Evolutionary conservation across 257 asterid species (phyloP), one percentile per base, ranked within the genome.

Genomic region (Salvia miltiorrhiza): DNA sequence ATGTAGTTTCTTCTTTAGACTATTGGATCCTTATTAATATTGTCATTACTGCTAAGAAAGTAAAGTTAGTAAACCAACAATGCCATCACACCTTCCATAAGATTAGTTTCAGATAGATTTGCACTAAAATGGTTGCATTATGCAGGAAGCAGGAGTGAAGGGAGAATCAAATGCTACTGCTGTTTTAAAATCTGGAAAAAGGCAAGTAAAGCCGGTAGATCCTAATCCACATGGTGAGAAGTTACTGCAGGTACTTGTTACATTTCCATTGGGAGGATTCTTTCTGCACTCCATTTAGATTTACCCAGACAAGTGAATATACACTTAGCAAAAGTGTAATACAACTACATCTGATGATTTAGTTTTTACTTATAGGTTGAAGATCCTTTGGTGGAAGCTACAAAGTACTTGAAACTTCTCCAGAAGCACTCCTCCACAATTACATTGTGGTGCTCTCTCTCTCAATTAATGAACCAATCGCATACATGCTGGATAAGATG

Each of bases 21-120:
- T 41, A n/a, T n/a, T n/a, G n/a, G n/a, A n/a, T n/a, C n/a, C n/a
- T n/a, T n/a, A n/a, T n/a, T n/a, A n/a, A n/a, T n/a, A n/a, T n/a
- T n/a, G n/a, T n/a, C n/a, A n/a, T n/a, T n/a, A n/a, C n/a, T n/a
- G 97, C 99, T 71, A 94, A 94, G 83, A 91, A 91, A 78, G 97
- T 91, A n/a, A n/a, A n/a, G n/a, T n/a, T n/a, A n/a, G n/a, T n/a
- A 85, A 73, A 30, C 2, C 7, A n/a, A 33, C 12, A 61, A 47
- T 67, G 60, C 76, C 44, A 24, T 55, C 45, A 67, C 47, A 39
- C 70, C 43, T 75, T 67, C 60, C 63, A 24, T 54, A 67, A 17
- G 66, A 59, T 54, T 59, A 60, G 50, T 59, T 60, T 65, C 23
- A 44, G 58, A 7, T 73, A 41, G 28, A 45, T 69, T 9, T 43